Percentiles rank a stretch among this genome's conserved stretches.
Evolutionary conservation across 2,329 filamentous ascomycete genomes (phyloP).

Genomic region (Aspergillus transmontanensis): DNA sequence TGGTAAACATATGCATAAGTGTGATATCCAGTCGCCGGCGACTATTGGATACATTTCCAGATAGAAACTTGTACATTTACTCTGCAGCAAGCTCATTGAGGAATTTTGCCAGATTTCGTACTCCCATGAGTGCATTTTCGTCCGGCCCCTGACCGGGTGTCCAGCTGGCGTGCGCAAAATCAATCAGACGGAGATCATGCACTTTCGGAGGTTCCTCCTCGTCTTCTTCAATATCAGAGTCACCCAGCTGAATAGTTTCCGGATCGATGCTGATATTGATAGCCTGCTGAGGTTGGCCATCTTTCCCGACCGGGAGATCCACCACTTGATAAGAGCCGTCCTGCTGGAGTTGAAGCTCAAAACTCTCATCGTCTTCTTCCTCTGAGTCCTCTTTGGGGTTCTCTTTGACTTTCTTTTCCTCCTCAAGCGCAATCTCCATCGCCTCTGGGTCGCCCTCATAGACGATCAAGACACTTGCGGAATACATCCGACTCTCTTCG

Average conservation of each 20-base stretch:
- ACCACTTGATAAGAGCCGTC: conserved; percentile 35
- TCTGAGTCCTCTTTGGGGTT: conserved; percentile 35
- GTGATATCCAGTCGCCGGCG: conserved; percentile 28
- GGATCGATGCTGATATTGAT: conserved; percentile 41
- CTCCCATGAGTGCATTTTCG: conserved; percentile 76
- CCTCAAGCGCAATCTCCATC: conserved; percentile 52
- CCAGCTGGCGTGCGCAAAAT: conserved; percentile 93
- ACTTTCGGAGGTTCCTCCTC: conserved; percentile 65
- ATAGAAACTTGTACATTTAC: conserved; percentile 15
- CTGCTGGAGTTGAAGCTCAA: conserved; percentile 29
- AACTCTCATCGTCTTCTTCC: conserved; percentile 32
- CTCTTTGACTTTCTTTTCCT: conserved; percentile 42
- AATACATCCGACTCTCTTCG: conserved; percentile 69
- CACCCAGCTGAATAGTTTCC: conserved; percentile 45
- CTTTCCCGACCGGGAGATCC: conserved; percentile 31
- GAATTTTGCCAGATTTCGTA: conserved; percentile 71
- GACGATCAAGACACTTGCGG: conserved; percentile 64
- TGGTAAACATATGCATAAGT: background rate
- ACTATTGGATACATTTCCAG: conserved; percentile 18
- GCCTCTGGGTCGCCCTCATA: conserved; percentile 66
- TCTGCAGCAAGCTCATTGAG: conserved; percentile 64
- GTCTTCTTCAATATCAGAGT: conserved; percentile 56
- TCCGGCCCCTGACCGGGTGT: conserved; percentile 80
- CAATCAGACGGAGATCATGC: conserved; percentile 83
- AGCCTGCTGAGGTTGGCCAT: conserved; percentile 32